Evolutionary conservation across 1,139 yeast genomes (phyloP).

Genomic region (Lodderomyces elongisporus): DNA sequence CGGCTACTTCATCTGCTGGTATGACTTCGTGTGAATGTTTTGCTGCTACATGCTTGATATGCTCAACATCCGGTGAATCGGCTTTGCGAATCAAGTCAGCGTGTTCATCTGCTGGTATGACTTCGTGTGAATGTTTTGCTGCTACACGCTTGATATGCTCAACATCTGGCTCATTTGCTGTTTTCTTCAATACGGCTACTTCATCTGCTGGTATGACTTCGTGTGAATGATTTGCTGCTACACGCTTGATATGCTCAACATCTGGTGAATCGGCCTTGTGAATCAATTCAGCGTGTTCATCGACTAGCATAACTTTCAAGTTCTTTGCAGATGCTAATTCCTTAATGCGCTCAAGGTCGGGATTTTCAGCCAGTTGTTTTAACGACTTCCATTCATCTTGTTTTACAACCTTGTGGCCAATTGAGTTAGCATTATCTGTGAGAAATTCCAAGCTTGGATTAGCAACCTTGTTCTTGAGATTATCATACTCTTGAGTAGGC

Average conservation of each 20-base stretch:
- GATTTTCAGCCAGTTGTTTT: slow-evolving; percentile 14
- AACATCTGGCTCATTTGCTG: slow-evolving; percentile 18
- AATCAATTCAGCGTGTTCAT: slow-evolving; percentile 23
- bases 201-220: slow-evolving; percentile 20
- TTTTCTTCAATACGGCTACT: slow-evolving; percentile 16
- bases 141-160: slow-evolving; percentile 14
- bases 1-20: slow-evolving; percentile 10
- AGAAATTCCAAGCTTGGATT: slow-evolving; percentile 17
- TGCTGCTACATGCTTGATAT: slow-evolving; percentile 18
- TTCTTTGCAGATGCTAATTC: slow-evolving; percentile 16
- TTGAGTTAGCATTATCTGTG: slow-evolving; percentile 17
- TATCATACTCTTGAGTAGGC: slow-evolving; percentile 22
- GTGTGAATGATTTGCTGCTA: slow-evolving; percentile 21
- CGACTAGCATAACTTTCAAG: slow-evolving; percentile 21
- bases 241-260: slow-evolving; percentile 21
- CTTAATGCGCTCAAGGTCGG: slow-evolving; percentile 9
- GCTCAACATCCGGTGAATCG: slow-evolving; percentile 22
- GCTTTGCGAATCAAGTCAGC: slow-evolving; percentile 14
- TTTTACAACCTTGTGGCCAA: slow-evolving; percentile 18
- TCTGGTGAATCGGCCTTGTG: slow-evolving; percentile 24
- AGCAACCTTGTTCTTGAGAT: slow-evolving; percentile 20
- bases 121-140: slow-evolving; percentile 13
- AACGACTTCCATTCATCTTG: slow-evolving; percentile 11
- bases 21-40: too few relatives aligned
- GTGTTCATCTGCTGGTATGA: slow-evolving; percentile 28